Percentiles rank a stretch among this genome's conserved stretches.
phyloP scores from a whole-genome alignment of 2,329 filamentous ascomycete species.

The Coleophoma crateriformis region DNA sequence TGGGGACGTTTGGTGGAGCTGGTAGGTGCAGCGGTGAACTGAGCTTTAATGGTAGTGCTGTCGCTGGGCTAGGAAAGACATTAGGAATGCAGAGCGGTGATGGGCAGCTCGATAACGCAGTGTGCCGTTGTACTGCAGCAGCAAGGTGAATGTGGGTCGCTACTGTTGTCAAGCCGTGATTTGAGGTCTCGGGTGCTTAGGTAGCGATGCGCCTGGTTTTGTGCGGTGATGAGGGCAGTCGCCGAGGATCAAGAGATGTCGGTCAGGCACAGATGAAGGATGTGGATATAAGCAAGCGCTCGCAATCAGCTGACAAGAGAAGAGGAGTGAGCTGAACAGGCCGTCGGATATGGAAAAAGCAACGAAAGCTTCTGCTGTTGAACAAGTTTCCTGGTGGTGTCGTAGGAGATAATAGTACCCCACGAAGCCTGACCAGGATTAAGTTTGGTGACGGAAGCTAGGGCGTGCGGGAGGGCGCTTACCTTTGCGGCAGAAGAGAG shows the following conservation, averaged over 20 bases:
- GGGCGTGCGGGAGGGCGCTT: no score
- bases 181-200: background rate
- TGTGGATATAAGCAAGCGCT: background rate
- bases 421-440: no score
- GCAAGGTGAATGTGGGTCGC: slow-evolving; percentile 1
- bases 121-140: background rate
- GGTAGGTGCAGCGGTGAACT: background rate
- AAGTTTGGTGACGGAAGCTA: no score
- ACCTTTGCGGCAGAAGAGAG: no score
- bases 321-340: no score
- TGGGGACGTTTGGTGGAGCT: background rate
- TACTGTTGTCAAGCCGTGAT: background rate
- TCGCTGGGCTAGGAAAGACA: background rate
- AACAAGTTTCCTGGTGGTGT: no score
- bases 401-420: no score
- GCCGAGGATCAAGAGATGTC: background rate
- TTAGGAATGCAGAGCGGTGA: background rate
- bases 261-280: background rate
- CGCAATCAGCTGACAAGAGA: no score
- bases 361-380: no score
- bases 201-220: background rate
- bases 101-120: background rate
- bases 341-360: no score
- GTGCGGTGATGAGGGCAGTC: background rate
- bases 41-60: background rate